Percentiles rank a stretch among this genome's conserved stretches.
Conservation (phyloP, 2,329 filamentous ascomycete genomes). For the Xenoacremonium recifei region DNA sequence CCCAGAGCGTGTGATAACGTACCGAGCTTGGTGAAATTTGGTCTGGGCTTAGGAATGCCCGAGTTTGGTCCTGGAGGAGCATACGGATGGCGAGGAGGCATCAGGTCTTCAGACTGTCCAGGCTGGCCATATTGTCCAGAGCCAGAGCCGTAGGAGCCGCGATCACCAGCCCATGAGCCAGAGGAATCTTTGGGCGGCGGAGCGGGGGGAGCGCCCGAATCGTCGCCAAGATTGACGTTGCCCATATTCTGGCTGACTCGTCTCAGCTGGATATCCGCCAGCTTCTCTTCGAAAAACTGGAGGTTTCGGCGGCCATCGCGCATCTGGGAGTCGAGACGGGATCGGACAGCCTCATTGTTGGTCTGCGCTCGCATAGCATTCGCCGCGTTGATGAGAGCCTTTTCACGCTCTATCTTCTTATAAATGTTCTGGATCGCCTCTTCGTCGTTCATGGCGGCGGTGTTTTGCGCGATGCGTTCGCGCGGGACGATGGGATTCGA, state of each 20-base stretch:
- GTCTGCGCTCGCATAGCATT: slow-evolving; percentile 95
- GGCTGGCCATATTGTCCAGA: slow-evolving; percentile 51
- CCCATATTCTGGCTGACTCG: slow-evolving; percentile 67
- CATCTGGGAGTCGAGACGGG: slow-evolving; percentile 89
- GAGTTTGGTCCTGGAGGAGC: slow-evolving; percentile 65
- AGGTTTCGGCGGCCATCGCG: slow-evolving; percentile 91
- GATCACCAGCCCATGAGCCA: slow-evolving; percentile 44
- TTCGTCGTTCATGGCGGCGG: slow-evolving; percentile 60
- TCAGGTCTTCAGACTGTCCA: slow-evolving; percentile 67
- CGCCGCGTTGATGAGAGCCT: slow-evolving; percentile 89
- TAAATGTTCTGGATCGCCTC: slow-evolving; percentile 75
- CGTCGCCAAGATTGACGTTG: slow-evolving; percentile 59
- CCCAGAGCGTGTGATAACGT: slow-evolving; percentile 32
- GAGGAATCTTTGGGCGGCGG: slow-evolving; percentile 73
- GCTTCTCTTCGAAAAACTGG: slow-evolving; percentile 90
- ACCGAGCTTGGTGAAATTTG: slow-evolving; percentile 97
- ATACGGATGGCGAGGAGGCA: slow-evolving; percentile 80
- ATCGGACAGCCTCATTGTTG: slow-evolving; percentile 87
- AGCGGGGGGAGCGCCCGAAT: slow-evolving; percentile 51
- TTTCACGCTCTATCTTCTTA: slow-evolving; percentile 97
- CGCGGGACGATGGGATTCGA: slow-evolving; percentile 30
- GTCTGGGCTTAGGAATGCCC: slow-evolving; percentile 69
- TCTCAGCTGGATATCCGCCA: slow-evolving; percentile 84
- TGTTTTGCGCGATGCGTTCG: slow-evolving; percentile 38
- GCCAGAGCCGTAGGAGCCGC: slow-evolving; percentile 61